Base-by-base conservation (phyloP, 208 protist genomes). In the Trypanosomatidae sp. region DNA sequence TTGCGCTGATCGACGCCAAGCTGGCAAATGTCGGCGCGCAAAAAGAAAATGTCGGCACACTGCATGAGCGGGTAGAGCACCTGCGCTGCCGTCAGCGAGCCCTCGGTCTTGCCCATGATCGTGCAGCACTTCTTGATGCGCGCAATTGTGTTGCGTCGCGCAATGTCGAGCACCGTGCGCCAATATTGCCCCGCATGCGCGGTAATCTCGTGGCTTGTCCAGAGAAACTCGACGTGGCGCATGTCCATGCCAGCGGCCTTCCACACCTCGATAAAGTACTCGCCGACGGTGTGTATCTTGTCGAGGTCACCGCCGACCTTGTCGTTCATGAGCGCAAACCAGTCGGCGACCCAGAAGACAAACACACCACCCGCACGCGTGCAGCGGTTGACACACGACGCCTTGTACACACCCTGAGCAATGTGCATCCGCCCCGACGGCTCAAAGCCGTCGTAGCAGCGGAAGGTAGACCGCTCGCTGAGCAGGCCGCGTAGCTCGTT, bases 301-400 rank as follows among this genome's bases (percentile, higher is more conserved):
- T 96, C 72, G 15, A 99, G 63, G 50, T 99, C 94, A 15, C 97
- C 98, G 46, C 96, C 97, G 49, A 99, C 98, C 72, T 99, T 99
- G 66, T 99, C 91, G 66, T 99, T 99, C 89, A 99, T 97, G 8
- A 98, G 69, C 6, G 98, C 98, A 62, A 99, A 99, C 96, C 97
- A 99, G 74, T 99, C 98, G n/a, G 98, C 98, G 15, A 99, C 96
- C 89, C 97, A 99, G 61, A 99, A 99, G 5, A 98, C 81, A 64
- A 99, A 99, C 8, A 76, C 89, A 51, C 95, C 94, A 24, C 98
- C 98, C 10, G 70, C 67, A 7, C 68, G 54, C 0, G 95, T 98
- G 52, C 97, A 94, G 61, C 98, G 98, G 74, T 99, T 99, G 0
- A 99, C 97, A 65, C 99, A 99, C 33, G 99, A 95, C 1, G 97